Base-by-base conservation (phyloP, 495 filamentous ascomycete genomes). In the Xylaria acuta region DNA sequence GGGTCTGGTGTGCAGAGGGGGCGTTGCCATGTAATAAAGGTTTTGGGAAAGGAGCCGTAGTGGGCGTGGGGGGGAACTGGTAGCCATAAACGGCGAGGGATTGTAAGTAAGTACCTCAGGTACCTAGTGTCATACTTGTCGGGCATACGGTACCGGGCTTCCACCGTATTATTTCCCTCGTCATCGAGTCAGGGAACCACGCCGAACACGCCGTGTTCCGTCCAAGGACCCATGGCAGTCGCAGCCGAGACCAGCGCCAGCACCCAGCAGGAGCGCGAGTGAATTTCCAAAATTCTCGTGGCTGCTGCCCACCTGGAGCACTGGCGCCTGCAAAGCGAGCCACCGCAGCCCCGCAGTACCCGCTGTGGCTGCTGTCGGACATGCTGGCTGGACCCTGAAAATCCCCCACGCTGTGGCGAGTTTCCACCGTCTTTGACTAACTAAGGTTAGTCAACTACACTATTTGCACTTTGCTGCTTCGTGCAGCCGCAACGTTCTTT, bases 321-420 rank as follows among this genome's bases (percentile, higher is more conserved):
- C n/a, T n/a, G n/a, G n/a, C 36, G 27, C 38, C 38, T 51, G 47
- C 8, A 51, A n/a, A 51, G 47, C 20, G n/a, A 51, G 47, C 59
- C 59, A 62, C 59, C 14, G 36, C 36, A 40, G n/a, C 20, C 34
- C 36, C 36, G n/a, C 59, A 41, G 14, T 20, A 38, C 60, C 60
- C 60, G 60, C 62, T 32, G 27, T 47, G 62, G 62, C 62, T 32
- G 40, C 62, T 5, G 58, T 27, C 20, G 30, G 34, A 60, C 58
- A 60, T 36, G 58, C 58, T 34, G 38, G 60, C 36, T 25, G 22
- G 60, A 63, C 60, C 60, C 58, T 38, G 25, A 30, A 45, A 18
- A 34, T 4, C 34, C 32, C 60, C 38, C n/a, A 12, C 18, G 38
- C 36, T 63, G 41, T 38, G n/a, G 41, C 59, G 8, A 25, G 12